These are phyloP conservation scores for Cichorium intybus DNA, from an alignment of 140 eudicot species.

Conservation along the genomic window DNA sequence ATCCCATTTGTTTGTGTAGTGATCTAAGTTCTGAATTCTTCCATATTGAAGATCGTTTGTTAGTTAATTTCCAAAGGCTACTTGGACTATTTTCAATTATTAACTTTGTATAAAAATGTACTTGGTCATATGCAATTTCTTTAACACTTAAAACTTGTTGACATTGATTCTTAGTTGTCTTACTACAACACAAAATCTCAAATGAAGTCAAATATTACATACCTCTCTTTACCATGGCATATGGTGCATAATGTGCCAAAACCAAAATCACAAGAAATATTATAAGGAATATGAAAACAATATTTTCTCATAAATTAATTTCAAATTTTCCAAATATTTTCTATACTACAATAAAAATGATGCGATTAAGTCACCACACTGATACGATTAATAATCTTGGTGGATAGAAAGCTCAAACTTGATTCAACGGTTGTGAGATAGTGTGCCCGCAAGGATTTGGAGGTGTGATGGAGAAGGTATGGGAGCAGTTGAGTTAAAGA, in stretches of 20 bases:
- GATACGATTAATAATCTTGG: slow-evolving; percentile 18
- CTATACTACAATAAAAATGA: slow-evolving; percentile 37
- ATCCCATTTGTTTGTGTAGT: background rate
- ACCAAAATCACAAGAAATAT: slow-evolving; percentile 25
- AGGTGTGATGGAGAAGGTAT: slow-evolving; percentile 50
- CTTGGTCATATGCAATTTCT: background rate
- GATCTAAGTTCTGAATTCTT: too few relatives aligned
- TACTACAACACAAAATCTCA: background rate
- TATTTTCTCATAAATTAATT: slow-evolving; percentile 32
- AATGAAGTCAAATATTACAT: background rate
- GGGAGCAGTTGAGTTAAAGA: slow-evolving; percentile 49
- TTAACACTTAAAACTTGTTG: background rate
- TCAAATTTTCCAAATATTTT: slow-evolving; percentile 22
- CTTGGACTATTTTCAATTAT: too few relatives aligned
- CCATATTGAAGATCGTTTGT: too few relatives aligned
- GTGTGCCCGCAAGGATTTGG: slow-evolving; percentile 26
- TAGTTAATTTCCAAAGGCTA: background rate
- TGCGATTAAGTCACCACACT: slow-evolving; percentile 28
- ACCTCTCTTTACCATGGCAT: background rate
- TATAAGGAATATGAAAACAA: slow-evolving; percentile 26
- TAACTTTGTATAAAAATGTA: too few relatives aligned
- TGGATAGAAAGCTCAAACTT: slow-evolving; percentile 15
- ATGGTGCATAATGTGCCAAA: background rate
- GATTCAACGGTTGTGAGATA: slow-evolving; percentile 35
- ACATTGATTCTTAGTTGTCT: background rate